phyloP scores from a whole-genome alignment of 495 filamentous ascomycete genomes.

The Penicillium bialowiezense region DNA sequence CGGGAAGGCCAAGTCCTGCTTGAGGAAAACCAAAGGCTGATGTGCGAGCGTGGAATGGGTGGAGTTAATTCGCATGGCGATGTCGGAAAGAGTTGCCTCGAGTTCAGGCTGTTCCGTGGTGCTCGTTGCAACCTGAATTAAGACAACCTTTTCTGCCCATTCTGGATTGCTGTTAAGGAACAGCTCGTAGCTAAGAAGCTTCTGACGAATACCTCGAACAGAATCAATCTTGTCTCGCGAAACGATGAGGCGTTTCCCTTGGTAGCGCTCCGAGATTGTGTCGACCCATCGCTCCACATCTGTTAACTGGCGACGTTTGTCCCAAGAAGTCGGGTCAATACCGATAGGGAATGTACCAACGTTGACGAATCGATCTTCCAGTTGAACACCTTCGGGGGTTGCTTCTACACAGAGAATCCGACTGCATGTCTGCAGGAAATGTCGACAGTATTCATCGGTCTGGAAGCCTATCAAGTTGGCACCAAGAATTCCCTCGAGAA shows the following conservation, averaged over 20 bases:
- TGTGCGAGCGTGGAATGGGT: slow-evolving; percentile 83
- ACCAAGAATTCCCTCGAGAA: slow-evolving; percentile 87
- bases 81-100: slow-evolving; percentile 82
- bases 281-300: slow-evolving; percentile 76
- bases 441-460: slow-evolving; percentile 84
- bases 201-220: slow-evolving; percentile 86
- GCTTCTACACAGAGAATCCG: slow-evolving; percentile 82
- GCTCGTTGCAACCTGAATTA: slow-evolving; percentile 91
- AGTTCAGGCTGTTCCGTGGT: slow-evolving; percentile 83
- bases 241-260: slow-evolving; percentile 84
- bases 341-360: slow-evolving; percentile 66
- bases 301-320: slow-evolving; percentile 64
- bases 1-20: slow-evolving; percentile 86
- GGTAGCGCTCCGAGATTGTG: slow-evolving; percentile 74
- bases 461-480: slow-evolving; percentile 90
- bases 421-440: slow-evolving; percentile 93
- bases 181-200: slow-evolving; percentile 86
- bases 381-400: slow-evolving; percentile 78
- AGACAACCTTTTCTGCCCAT: slow-evolving; percentile 79
- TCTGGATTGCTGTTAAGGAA: slow-evolving; percentile 91
- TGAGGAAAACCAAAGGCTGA: slow-evolving; percentile 87
- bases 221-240: slow-evolving; percentile 90
- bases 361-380: slow-evolving; percentile 91
- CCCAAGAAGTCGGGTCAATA: slow-evolving; percentile 76
- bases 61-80: slow-evolving; percentile 89